A percentile compares a stretch with the other conserved stretches of the same genome.
Conservation (phyloP, 179 eudicot genomes). For the Beta lomatogona region DNA sequence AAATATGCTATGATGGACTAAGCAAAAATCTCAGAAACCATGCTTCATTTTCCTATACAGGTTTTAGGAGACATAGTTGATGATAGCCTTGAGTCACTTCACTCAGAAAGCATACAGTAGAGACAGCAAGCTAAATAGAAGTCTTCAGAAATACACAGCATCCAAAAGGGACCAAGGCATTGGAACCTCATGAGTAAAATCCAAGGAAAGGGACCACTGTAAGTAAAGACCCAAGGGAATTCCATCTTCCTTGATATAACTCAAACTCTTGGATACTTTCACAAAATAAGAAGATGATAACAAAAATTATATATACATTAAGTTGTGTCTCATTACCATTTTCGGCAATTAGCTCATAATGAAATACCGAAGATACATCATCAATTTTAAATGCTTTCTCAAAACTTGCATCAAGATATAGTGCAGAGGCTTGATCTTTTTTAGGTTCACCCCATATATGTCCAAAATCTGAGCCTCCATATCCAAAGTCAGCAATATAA, state of each 20-base stretch:
- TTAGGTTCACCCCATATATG: conserved; percentile 39
- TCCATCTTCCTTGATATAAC: neutral
- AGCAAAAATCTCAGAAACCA: neutral
- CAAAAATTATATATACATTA: neutral
- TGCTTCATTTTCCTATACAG: too few species aligned
- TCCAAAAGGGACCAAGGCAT: too few species aligned
- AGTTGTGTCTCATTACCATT: conserved; percentile 25
- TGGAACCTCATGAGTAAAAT: neutral
- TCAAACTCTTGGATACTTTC: neutral
- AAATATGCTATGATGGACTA: neutral
- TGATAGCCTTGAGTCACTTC: neutral
- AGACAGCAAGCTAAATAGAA: neutral
- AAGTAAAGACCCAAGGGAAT: neutral
- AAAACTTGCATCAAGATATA: conserved; percentile 45
- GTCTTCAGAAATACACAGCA: neutral
- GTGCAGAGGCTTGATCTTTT: conserved; percentile 35
- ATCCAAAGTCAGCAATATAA: conserved; percentile 32
- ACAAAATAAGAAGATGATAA: neutral
- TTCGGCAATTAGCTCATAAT: conserved; percentile 36
- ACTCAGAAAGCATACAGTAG: neutral
- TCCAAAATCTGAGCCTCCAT: conserved; percentile 35
- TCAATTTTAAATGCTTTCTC: conserved; percentile 47
- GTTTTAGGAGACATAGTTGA: neutral
- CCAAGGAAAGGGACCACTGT: too few species aligned
- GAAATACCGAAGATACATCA: conserved; percentile 47